Evolutionary conservation across 768 basidiomycete species (phyloP).

Genomic region (Agaricus sinodeliciosus): DNA sequence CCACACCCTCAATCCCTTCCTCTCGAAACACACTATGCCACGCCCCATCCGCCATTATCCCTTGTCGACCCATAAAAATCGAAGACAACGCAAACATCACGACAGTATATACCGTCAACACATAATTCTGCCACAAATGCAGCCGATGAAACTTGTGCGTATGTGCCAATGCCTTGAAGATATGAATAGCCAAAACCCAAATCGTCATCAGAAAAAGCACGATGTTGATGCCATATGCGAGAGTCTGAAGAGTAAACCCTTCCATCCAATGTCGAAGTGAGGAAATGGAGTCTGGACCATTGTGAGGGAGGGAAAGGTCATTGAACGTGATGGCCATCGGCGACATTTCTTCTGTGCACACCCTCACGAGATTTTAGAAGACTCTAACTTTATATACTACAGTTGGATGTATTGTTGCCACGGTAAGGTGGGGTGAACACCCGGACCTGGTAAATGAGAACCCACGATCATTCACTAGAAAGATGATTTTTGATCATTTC

Average conservation of each 20-base stretch:
- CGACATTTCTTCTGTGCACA: neutral
- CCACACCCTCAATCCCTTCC: neutral
- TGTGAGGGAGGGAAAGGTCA: neutral
- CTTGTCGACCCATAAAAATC: constrained; percentile 2
- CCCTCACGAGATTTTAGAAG: neutral
- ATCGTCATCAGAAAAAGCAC: constrained; percentile 3
- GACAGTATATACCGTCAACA: neutral
- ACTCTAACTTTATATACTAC: neutral
- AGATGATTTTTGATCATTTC: no score
- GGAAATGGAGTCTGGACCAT: neutral
- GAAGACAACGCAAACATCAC: constrained; percentile 6
- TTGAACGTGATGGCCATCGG: neutral
- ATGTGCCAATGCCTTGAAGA: neutral
- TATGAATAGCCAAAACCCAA: constrained; percentile 7
- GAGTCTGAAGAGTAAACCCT: constrained; percentile 5
- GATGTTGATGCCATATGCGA: constrained; percentile 3
- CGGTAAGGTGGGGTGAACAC: no score
- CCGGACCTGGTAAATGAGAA: no score
- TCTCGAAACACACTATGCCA: neutral
- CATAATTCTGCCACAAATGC: constrained; percentile 4
- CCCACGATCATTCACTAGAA: no score
- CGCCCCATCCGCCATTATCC: neutral
- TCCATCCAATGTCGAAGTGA: constrained; percentile 2
- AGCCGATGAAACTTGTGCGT: constrained; percentile 1
- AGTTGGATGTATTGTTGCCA: no score